Base-by-base conservation (phyloP, 23 red algal species). In the Gracilaria vermiculophylla region DNA sequence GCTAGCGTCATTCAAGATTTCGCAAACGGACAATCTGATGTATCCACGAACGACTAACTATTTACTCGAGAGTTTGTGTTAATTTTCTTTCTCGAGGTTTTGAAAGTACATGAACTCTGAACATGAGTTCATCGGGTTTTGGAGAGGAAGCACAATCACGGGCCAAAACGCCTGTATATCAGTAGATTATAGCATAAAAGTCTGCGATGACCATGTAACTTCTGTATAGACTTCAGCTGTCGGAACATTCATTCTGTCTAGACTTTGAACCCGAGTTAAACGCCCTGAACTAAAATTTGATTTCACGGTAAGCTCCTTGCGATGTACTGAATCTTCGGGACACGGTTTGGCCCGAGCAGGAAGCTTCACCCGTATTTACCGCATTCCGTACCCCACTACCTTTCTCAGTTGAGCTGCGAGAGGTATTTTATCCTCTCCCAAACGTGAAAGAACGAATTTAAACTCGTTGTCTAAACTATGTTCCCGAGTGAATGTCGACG, bases 11-110 rank as follows among this genome's bases (percentile, higher is more conserved):
- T 73, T 48, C 84, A 88, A 52, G 84, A 88, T 66, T 88, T 77
- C 69, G 84, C 69, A 14, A 88, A 76, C 37, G 84, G 48, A 17
- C 84, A 86, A 74, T 86, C 81, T 49, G 81, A 86, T 48, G 81
- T 86, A 86, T 86, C 81, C 31, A 86, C 81, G 28, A 64, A 70
- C 25, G 81, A 86, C 53, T 86, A 70, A 53, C 45, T 55, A 19
- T 35, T 32, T 15, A 57, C 76, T 73, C 37, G 67, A 69, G 3
- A 73, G 42, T 48, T 42, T 28, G 20, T 47, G 28, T 29, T 17
- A 45, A 25, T 13, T 24, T 45, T 73, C 67, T 64, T 36, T 16
- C 58, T 73, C 67, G 40, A 73, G 67, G 67, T 73, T 73, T 73
- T 64, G 58, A 16, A 64, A 35, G 58, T 35, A 31, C 29, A 15